Conservation (phyloP, 257 asterid genomes). For the Perilla frutescens region DNA sequence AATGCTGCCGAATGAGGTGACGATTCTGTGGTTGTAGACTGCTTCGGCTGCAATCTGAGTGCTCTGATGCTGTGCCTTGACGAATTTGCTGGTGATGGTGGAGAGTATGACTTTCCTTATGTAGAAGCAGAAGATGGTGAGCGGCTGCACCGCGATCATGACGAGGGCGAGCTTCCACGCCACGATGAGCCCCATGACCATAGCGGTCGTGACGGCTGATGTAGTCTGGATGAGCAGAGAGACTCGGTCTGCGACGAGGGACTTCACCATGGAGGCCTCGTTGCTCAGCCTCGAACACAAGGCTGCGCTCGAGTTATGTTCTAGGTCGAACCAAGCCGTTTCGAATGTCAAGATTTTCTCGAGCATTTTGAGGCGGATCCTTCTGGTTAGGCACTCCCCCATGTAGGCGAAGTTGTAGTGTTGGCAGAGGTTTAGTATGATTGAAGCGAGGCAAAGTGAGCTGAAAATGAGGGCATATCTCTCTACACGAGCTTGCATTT, state of each 20-base stretch:
- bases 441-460: conserved; percentile 61
- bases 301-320: conserved; percentile 69
- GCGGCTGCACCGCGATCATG: conserved; percentile 89
- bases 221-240: conserved; percentile 67
- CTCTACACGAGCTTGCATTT: conserved; percentile 61
- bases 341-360: conserved; percentile 72
- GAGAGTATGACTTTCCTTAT: conserved; percentile 70
- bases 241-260: conserved; percentile 75
- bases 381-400: conserved; percentile 73
- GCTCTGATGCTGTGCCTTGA: conserved; percentile 73
- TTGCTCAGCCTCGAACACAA: conserved; percentile 64
- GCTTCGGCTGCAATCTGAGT: conserved; percentile 87
- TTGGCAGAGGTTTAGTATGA: conserved; percentile 64
- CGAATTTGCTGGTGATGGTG: conserved; percentile 61
- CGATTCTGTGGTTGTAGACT: conserved; percentile 71
- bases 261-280: conserved; percentile 83
- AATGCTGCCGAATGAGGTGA: conserved; percentile 72
- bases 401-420: conserved; percentile 80
- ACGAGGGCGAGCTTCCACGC: conserved; percentile 93
- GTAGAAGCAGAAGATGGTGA: conserved; percentile 74
- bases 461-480: conserved; percentile 57
- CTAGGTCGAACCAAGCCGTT: conserved; percentile 82
- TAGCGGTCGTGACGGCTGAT: conserved; percentile 70
- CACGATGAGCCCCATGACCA: conserved; percentile 65
- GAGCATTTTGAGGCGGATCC: conserved; percentile 63